Base-by-base conservation (phyloP, 2,329 filamentous ascomycete genomes). In the Tolypocladium sp. region DNA sequence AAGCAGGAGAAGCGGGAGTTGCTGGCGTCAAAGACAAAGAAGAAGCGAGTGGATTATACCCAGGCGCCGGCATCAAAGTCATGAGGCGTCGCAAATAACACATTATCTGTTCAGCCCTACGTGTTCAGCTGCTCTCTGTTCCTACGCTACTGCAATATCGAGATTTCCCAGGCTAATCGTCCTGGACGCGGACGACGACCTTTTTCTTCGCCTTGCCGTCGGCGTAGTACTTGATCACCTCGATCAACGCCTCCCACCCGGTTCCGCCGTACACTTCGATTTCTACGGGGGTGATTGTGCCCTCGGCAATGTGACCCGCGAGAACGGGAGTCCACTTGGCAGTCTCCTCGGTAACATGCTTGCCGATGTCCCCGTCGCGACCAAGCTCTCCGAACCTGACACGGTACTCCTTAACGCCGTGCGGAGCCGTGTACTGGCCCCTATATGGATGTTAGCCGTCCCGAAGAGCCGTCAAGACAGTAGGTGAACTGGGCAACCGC, bases 1-100 rank as follows among this genome's bases (percentile, higher is more conserved):
- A 84, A 83, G 64, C 77, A 80, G 66, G 77, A 84, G 68, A 85
- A 83, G 70, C 76, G 81, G 57, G 79, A 83, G 61, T 69, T 77
- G 66, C 71, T 82, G 42, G 72, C 76, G 61, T 71, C 73, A 1
- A 81, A 78, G 68, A 80, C 77, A 67, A 74, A 74, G 60, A 73
- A 75, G 66, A 76, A 76, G 65, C 59, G 64, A 59, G 61, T 59
- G 40, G 59, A 58, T 49, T 61, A 65, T 63, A 61, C 64, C 60
- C 63, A 51, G 46, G 53, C 59, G 22, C n/a, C 41, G 37, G 42
- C 41, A 25, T 13, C 59, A 57, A 51, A 35, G 49, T 37, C 54
- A 44, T 56, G 40, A 33, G 12, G 22, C 5, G 20, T 15, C 20
- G 15, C 30, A 22, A 37, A 35, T n/a, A 13, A 22, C 30, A 53